Evolutionary conservation across 345 rosid species (phyloP).

Genomic region (Lenwebbia sp.): DNA sequence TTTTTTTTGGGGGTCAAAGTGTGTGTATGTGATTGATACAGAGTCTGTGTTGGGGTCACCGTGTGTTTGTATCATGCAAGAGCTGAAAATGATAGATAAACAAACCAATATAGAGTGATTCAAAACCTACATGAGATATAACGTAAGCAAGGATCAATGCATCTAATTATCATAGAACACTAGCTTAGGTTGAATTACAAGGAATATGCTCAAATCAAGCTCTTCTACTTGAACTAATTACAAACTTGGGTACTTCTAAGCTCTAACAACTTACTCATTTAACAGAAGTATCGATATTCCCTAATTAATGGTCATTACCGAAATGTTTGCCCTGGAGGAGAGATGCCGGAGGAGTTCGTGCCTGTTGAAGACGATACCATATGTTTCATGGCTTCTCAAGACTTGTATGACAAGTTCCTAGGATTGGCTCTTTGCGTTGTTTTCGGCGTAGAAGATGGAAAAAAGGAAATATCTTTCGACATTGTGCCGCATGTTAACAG

Average conservation of each 20-base stretch:
- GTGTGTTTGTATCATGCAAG: not conserved
- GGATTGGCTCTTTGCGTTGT: not conserved
- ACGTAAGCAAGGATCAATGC: not conserved
- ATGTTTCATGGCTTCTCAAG: not conserved
- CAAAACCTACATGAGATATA: too few relatives aligned
- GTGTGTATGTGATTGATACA: too few relatives aligned
- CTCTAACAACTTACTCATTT: not conserved
- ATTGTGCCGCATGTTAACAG: accelerated
- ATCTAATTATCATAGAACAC: not conserved
- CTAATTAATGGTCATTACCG: accelerated
- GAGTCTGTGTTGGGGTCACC: not conserved
- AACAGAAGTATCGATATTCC: not conserved
- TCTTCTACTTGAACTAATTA: not conserved
- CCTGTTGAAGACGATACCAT: not conserved
- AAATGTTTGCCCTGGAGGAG: not conserved
- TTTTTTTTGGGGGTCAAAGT: too few relatives aligned
- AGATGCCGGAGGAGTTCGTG: not conserved
- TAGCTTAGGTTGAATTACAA: not conserved
- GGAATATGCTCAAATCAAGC: not conserved
- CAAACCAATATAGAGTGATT: too few relatives aligned
- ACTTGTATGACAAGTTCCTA: not conserved
- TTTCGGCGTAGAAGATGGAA: not conserved
- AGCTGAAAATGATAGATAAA: too few relatives aligned
- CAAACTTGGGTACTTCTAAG: not conserved
- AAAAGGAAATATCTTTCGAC: not conserved